Base-by-base conservation (phyloP, 2,329 filamentous ascomycete species). In the Iodosphaeria phyllophila region DNA sequence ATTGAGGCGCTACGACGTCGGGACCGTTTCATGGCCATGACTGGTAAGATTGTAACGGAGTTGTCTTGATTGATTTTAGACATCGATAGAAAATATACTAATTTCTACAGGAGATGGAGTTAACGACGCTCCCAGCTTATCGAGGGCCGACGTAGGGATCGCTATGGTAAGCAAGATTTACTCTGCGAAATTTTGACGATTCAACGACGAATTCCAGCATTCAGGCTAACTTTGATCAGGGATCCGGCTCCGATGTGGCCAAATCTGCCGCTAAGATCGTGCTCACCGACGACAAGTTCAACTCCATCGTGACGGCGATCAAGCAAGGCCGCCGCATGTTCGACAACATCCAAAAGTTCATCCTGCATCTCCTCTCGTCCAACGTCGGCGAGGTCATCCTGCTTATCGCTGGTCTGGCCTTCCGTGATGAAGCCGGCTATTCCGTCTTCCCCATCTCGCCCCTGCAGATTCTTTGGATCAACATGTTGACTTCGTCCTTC, bases 401-500 rank as follows among this genome's bases (percentile, higher is more conserved):
- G 1, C 58, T 92, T 10, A 68, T 92, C 14, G 72, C 82, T 19
- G 83, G 83, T 26, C 66, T 92, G 4, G 75, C 61, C 0, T 91
- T 92, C 54, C 76, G 82, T 39, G 83, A 92, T 41, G 35, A 49
- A 3, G 54, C 58, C 7, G 62, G 66, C 6, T 62, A 78, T 31
- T 89, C 80, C 0, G 80, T 92, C 7, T 92, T 91, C 47, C 83
- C 82, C 4, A 66, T 92, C 22, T 71, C 78, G 0, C 80, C 83
- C 1, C 69, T 92, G 8, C 74, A 92, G 39, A 86, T 92, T 33
- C 64, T 92, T 30, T 92, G 80, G 82, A 80, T 92, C 46, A 92
- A 92, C 49, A 86, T 92, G 76, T 65, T 89, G 28, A 92, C 83
- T 0, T 86, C 78, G 20, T 78, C 74, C 2, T 70, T 89, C 46